A percentile compares a stretch with the other conserved stretches of the same genome.
Evolutionary conservation across 495 filamentous ascomycete genomes (phyloP).

Genomic region (Trichoderma virens): DNA sequence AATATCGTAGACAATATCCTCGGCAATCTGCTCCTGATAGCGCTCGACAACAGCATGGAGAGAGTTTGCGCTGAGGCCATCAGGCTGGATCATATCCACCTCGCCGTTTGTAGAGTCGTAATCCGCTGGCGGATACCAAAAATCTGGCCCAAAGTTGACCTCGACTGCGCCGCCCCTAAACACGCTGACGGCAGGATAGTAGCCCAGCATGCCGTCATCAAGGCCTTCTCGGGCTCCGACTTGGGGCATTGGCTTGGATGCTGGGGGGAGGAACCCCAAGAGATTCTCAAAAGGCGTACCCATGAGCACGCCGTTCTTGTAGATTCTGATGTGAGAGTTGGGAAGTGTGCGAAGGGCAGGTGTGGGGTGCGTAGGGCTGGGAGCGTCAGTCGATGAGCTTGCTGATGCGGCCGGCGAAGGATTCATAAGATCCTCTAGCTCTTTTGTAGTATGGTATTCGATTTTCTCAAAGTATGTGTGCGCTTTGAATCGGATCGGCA

Average conservation of each 20-base stretch:
- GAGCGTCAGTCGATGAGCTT: conserved; percentile 39
- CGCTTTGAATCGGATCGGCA: conserved; percentile 87
- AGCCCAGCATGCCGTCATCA: conserved; percentile 90
- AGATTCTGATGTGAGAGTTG: conserved; percentile 75
- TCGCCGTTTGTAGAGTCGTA: conserved; percentile 21
- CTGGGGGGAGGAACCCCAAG: conserved; percentile 85
- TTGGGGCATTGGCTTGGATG: conserved; percentile 67
- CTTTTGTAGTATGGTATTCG: conserved; percentile 81
- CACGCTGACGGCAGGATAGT: conserved; percentile 88
- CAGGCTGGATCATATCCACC: conserved; percentile 38
- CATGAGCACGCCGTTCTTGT: conserved; percentile 82
- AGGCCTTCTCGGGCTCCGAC: conserved; percentile 70
- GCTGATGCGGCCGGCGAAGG: conserved; percentile 47
- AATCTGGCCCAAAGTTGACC: conserved; percentile 82
- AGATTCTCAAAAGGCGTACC: conserved; percentile 86
- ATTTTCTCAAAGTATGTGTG: conserved; percentile 93
- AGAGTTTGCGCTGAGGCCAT: conserved; percentile 14
- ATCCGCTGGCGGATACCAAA: conserved; percentile 75
- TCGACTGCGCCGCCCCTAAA: conserved; percentile 87
- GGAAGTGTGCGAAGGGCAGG: conserved; percentile 75
- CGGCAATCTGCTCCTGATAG: conserved; percentile 89
- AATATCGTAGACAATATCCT: conserved; percentile 87
- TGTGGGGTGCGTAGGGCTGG: conserved; percentile 63
- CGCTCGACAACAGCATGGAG: conserved; percentile 63
- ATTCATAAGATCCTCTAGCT: conserved; percentile 79